Percentiles rank a stretch among this genome's conserved stretches.
Evolutionary conservation across 1,284 basidiomycete species (phyloP).

Genomic region (Ceratobasidium papillatum): DNA sequence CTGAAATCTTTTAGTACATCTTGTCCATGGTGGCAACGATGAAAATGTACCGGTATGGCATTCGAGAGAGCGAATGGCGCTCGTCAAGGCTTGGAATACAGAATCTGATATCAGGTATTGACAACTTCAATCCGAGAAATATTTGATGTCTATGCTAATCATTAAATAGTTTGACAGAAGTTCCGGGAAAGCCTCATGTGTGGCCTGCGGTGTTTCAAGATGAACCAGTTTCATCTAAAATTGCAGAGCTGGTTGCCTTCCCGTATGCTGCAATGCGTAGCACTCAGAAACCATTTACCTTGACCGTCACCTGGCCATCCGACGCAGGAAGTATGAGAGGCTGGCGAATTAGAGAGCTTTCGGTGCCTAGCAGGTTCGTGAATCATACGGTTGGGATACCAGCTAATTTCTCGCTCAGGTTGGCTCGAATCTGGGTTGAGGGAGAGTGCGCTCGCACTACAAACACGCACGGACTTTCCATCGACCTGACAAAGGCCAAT

Average conservation of each 20-base stretch:
- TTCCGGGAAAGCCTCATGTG: conserved; percentile 43
- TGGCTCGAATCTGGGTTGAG: conserved; percentile 26
- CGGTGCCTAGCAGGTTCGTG: conserved; percentile 42
- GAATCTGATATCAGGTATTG: conserved; percentile 40
- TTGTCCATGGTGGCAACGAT: conserved; percentile 44
- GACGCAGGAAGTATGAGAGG: conserved; percentile 44
- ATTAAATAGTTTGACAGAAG: conserved; percentile 38
- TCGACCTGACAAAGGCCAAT: not conserved
- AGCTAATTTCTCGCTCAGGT: not conserved
- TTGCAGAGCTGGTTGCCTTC: conserved; percentile 18
- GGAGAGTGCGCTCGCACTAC: conserved; percentile 5
- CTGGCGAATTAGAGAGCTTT: conserved; percentile 37
- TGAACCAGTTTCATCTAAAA: conserved; percentile 26
- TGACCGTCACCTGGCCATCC: conserved; percentile 44
- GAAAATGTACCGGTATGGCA: conserved; percentile 45
- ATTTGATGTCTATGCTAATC: not conserved
- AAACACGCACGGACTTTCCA: conserved; percentile 37
- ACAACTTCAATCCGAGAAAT: not conserved
- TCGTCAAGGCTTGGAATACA: conserved; percentile 37
- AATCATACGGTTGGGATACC: not conserved
- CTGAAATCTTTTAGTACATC: conserved; percentile 16
- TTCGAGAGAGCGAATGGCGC: conserved; percentile 39
- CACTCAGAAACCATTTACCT: conserved; percentile 24
- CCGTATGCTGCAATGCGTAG: not conserved
- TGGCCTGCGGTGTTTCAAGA: conserved; percentile 41